Evolutionary conservation across 805 yeast genomes (phyloP).

Genomic region (Saturnispora silvae): DNA sequence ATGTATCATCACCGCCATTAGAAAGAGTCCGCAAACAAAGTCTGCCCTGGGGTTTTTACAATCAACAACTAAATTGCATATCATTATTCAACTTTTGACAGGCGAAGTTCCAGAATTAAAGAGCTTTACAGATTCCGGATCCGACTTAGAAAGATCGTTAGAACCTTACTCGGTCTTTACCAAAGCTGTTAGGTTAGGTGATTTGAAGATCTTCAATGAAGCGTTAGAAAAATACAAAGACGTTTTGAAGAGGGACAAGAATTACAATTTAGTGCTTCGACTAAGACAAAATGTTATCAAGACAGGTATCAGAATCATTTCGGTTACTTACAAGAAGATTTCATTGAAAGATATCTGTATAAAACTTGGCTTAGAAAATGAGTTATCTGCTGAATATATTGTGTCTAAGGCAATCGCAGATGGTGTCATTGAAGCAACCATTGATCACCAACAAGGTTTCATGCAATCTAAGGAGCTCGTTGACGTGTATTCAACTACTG

Average conservation of each 20-base stretch:
- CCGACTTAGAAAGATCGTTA: constrained; percentile 46
- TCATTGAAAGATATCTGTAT: constrained; percentile 90
- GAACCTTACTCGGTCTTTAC: constrained; percentile 80
- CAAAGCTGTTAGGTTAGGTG: constrained; percentile 88
- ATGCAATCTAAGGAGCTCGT: constrained; percentile 83
- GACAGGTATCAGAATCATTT: constrained; percentile 91
- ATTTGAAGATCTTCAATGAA: constrained; percentile 67
- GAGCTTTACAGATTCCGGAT: constrained; percentile 55
- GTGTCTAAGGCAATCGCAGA: constrained; percentile 95
- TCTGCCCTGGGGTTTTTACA: constrained; percentile 82
- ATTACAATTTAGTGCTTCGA: constrained; percentile 74
- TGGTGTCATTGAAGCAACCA: constrained; percentile 91
- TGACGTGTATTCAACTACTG: constrained; percentile 78
- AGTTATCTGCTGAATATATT: constrained; percentile 92
- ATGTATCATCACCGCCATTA: constrained; percentile 83
- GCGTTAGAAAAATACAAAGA: constrained; percentile 54
- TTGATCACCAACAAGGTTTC: constrained; percentile 82
- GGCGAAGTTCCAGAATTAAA: constrained; percentile 94
- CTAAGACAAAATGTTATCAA: constrained; percentile 94
- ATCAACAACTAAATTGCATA: constrained; percentile 77
- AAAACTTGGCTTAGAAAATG: constrained; percentile 83
- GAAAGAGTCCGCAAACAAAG: constrained; percentile 90
- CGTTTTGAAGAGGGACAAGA: constrained; percentile 62
- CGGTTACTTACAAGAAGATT: constrained; percentile 81
- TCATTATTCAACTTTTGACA: constrained; percentile 83